Percentiles rank a stretch among this genome's conserved stretches.
phyloP scores from a whole-genome alignment of 257 asterid species.

The Nicotiana otophora region DNA sequence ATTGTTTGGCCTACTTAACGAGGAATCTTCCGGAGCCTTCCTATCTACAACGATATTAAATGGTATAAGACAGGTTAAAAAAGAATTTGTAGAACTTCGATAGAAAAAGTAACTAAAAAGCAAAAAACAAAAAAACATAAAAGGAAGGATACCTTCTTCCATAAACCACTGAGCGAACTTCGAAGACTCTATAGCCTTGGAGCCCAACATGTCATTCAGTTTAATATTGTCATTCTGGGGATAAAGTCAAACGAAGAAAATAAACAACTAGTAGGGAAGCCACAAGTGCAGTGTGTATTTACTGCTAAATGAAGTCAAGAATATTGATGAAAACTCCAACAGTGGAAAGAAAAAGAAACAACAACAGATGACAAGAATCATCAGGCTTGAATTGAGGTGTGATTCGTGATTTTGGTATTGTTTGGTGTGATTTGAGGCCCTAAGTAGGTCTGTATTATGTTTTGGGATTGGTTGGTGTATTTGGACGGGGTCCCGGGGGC shows the following conservation, averaged over 20 bases:
- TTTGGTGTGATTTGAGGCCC: too few relatives aligned
- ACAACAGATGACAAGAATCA: too few relatives aligned
- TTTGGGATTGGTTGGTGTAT: too few relatives aligned
- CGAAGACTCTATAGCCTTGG: slow-evolving; percentile 42
- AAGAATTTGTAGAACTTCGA: not conserved
- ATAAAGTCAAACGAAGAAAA: not conserved
- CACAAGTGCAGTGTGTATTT: too few relatives aligned
- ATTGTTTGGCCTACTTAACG: slow-evolving; percentile 42
- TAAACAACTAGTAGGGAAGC: too few relatives aligned
- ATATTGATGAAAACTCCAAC: too few relatives aligned
- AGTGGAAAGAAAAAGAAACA: too few relatives aligned
- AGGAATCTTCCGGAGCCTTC: slow-evolving; percentile 19
- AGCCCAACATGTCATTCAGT: slow-evolving; percentile 43
- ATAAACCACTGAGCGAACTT: slow-evolving; percentile 77
- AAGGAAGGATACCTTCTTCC: slow-evolving; percentile 51
- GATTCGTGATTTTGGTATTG: too few relatives aligned
- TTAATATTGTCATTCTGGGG: slow-evolving; percentile 40
- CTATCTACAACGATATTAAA: slow-evolving; percentile 30
- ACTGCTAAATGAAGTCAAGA: too few relatives aligned
- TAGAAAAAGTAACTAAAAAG: not conserved
- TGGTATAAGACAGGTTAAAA: not conserved
- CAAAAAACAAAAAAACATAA: not conserved
- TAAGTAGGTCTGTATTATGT: too few relatives aligned
- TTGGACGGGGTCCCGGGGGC: too few relatives aligned
- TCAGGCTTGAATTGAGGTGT: too few relatives aligned